Percentiles rank a stretch among this genome's conserved stretches.
These are phyloP conservation scores for Eutrema yunnanense DNA, from an alignment of 345 rosid genomes.

Conservation along the genomic window DNA sequence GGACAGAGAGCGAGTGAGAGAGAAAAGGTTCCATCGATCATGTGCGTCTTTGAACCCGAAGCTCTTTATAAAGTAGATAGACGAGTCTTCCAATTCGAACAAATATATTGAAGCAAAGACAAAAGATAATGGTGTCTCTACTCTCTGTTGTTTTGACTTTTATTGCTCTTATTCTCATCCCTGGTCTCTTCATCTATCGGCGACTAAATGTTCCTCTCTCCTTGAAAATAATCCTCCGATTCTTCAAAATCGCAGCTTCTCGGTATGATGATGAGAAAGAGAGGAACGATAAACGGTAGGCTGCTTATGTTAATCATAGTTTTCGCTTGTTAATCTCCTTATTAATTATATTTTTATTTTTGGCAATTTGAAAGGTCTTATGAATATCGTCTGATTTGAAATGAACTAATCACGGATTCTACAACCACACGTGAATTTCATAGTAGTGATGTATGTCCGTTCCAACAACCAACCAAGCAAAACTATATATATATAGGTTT, in stretches of 20 bases:
- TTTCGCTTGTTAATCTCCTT: neutral
- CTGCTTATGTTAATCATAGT: neutral
- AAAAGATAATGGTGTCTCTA: neutral
- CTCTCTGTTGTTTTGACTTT: slow-evolving; percentile 1
- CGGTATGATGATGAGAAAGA: neutral
- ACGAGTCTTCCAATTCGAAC: neutral
- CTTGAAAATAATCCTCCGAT: slow-evolving; percentile 4
- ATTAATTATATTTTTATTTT: neutral
- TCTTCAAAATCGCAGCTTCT: slow-evolving; percentile 12
- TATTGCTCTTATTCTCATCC: slow-evolving; percentile 16
- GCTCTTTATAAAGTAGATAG: neutral
- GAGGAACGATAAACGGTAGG: neutral
- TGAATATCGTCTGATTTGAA: too few species aligned
- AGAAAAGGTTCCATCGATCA: slow-evolving; percentile 8
- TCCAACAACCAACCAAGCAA: too few species aligned
- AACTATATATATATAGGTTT: too few species aligned
- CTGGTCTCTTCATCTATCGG: slow-evolving; percentile 3
- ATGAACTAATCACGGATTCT: neutral
- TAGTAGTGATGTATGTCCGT: too few species aligned
- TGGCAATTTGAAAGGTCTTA: neutral
- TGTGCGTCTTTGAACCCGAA: slow-evolving; percentile 15
- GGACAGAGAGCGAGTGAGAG: neutral
- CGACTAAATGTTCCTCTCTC: slow-evolving; percentile 1
- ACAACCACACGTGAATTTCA: neutral
- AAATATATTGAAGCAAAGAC: neutral